Base-by-base conservation (phyloP, 2,329 filamentous ascomycete genomes). In the Pestalotiopsis sp. region DNA sequence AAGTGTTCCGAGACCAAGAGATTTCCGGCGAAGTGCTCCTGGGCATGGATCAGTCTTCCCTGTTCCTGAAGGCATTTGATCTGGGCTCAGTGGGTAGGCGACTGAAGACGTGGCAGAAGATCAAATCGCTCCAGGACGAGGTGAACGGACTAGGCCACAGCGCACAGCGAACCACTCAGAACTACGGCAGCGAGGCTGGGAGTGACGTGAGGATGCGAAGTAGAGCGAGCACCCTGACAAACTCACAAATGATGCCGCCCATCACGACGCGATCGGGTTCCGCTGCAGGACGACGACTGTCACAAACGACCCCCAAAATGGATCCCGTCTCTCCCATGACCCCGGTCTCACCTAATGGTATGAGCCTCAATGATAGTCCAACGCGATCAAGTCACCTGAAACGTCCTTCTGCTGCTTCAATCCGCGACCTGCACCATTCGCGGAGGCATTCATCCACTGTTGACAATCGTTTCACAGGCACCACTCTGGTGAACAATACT, bases 21-120 rank as follows among this genome's bases (percentile, higher is more conserved):
- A 98, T 99, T 68, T 91, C 93, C 2, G 96, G 96, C 63, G 95
- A 98, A 75, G 95, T 98, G 3, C 83, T 99, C 52, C 82, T 99
- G 66, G 93, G 93, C 66, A 97, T 98, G 93, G 94, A 98, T 75
- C 95, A 98, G 82, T 93, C 93, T 68, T 97, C 96, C 52, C 86
- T 98, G 17, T 97, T 98, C 78, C 91, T 98, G 83, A 97, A 97
- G 77, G 95, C 96, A 61, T 97, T 98, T 75, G 93, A 98, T 73
- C 86, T 98, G 73, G 95, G 95, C 20, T 93, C 95, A 3, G 95
- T 98, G 73, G 95, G 95, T 9, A 88, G 93, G 68, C 88, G 95
- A 70, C 82, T 98, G 70, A 97, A 97, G 80, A 97, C 95, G 2
- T 98, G 95, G 95, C 94, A 98, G 80, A 97, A 96, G 81, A 95